phyloP scores from a whole-genome alignment of 371 early-diverging fungal genomes.

The Zopfochytrium polystomum region DNA sequence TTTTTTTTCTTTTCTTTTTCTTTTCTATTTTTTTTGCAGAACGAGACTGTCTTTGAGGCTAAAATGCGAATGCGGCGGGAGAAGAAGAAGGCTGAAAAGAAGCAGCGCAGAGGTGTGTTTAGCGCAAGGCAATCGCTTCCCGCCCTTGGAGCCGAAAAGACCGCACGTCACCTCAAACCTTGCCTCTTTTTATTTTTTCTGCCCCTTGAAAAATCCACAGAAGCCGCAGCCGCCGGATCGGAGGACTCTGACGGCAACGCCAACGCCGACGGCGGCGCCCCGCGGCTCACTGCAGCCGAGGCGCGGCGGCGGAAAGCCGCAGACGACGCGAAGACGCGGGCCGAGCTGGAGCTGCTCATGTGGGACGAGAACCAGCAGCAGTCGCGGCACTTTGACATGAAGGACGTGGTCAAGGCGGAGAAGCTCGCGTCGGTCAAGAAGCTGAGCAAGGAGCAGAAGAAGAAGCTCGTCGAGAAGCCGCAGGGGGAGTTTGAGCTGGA shows the following conservation, averaged over 20 bases:
- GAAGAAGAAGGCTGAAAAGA: conserved; percentile 46
- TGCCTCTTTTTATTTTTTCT: conserved; percentile 5
- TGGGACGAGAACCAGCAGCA: conserved; percentile 41
- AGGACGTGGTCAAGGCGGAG: conserved; percentile 83
- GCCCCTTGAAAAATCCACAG: conserved; percentile 23
- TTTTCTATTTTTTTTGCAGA: no score
- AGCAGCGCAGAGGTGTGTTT: conserved; percentile 42
- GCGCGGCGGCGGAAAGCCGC: background rate
- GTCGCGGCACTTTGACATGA: conserved; percentile 54
- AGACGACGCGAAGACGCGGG: conserved; percentile 42
- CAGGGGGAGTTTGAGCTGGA: conserved; percentile 84
- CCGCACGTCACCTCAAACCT: conserved; percentile 41
- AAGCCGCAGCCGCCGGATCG: conserved; percentile 46
- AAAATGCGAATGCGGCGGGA: conserved; percentile 84
- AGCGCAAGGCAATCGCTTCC: background rate
- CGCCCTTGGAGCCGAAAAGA: conserved; percentile 21
- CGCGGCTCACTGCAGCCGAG: background rate
- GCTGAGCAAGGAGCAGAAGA: conserved; percentile 46
- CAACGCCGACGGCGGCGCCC: background rate
- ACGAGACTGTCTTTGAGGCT: conserved; percentile 80
- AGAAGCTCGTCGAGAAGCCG: conserved; percentile 41
- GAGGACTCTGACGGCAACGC: conserved; percentile 3
- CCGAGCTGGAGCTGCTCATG: conserved; percentile 63
- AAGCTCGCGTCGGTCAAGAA: conserved; percentile 58
- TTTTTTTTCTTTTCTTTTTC: no score